phyloP scores from a whole-genome alignment of 805 yeast species.

The Pichia nakasei region DNA sequence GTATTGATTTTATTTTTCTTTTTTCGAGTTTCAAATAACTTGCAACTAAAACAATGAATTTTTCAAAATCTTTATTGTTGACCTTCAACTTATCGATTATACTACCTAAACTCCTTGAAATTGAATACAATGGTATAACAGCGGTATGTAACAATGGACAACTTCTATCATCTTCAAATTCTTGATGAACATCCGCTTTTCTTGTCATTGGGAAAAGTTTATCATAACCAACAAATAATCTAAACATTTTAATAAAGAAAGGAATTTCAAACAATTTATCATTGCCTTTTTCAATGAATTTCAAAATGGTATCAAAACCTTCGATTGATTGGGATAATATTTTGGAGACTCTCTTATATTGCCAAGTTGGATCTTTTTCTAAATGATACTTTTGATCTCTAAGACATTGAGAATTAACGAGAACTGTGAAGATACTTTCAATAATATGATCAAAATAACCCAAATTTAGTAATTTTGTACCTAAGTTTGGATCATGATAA shows the following conservation, averaged over 20 bases:
- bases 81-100: slow-evolving; percentile 17
- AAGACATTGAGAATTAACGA: slow-evolving; percentile 3
- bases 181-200: slow-evolving; percentile 62
- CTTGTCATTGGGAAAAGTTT: slow-evolving; percentile 48
- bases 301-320: slow-evolving; percentile 18
- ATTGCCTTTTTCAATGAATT: slow-evolving; percentile 20
- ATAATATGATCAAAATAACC: slow-evolving; percentile 36
- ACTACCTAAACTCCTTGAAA: slow-evolving; percentile 20
- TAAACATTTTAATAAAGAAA: slow-evolving; percentile 31
- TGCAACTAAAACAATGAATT: slow-evolving; percentile 30
- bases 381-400: slow-evolving; percentile 10
- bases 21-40: slow-evolving; percentile 21
- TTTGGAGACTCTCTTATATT: slow-evolving; percentile 5
- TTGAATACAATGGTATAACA: slow-evolving; percentile 16
- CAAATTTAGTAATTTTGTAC: slow-evolving; percentile 32
- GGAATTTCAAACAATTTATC: slow-evolving; percentile 14
- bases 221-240: slow-evolving; percentile 47
- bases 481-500: slow-evolving; percentile 25
- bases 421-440: slow-evolving; percentile 20
- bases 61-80: slow-evolving; percentile 16
- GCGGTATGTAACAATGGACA: slow-evolving; percentile 42
- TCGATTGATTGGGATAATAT: slow-evolving; percentile 7
- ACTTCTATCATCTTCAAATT: slow-evolving; percentile 39
- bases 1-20: neutral
- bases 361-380: slow-evolving; percentile 8